Percentiles rank a stretch among this genome's conserved stretches.
Conservation (phyloP, 1,284 basidiomycete genomes). For the Hemileia vastatrix region DNA sequence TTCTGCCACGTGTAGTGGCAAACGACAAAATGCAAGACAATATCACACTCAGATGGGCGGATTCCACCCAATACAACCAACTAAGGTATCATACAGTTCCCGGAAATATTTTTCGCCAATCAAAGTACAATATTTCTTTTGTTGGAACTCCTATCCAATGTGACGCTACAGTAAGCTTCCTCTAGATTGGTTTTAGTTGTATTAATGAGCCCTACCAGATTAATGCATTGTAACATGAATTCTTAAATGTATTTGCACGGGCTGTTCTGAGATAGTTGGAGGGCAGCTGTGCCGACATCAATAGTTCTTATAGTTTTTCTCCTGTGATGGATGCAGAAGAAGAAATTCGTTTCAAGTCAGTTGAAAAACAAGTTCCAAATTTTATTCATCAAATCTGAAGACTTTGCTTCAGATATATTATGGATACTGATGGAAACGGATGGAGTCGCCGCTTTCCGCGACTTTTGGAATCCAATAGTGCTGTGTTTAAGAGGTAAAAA, state of each 20-base stretch:
- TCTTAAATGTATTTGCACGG: no score
- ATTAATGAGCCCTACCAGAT: no score
- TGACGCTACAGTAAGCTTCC: no score
- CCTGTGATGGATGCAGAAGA: conserved; percentile 31
- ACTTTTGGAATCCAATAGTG: conserved; percentile 45
- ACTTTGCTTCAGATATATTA: no score
- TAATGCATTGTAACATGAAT: no score
- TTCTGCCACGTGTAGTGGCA: conserved; percentile 3
- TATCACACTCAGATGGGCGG: conserved; percentile 1
- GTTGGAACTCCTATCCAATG: conserved; percentile 40
- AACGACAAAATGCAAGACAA: conserved; percentile 11
- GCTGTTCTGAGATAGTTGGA: no score
- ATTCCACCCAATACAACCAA: no score
- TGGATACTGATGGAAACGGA: conserved; percentile 26
- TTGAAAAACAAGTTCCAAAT: no score
- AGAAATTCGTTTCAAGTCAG: conserved; percentile 45
- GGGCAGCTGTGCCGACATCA: conserved; percentile 44
- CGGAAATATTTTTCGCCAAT: no score
- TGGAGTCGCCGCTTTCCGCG: conserved; percentile 41
- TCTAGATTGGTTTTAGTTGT: no score
- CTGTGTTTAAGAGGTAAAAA: conserved; percentile 47
- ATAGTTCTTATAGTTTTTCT: conserved; percentile 41
- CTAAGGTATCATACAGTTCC: no score
- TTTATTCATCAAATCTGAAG: no score
- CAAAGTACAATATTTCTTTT: conserved; percentile 24